Conservation (phyloP, 495 filamentous ascomycete species). For the Beverwykella pulmonaria region DNA sequence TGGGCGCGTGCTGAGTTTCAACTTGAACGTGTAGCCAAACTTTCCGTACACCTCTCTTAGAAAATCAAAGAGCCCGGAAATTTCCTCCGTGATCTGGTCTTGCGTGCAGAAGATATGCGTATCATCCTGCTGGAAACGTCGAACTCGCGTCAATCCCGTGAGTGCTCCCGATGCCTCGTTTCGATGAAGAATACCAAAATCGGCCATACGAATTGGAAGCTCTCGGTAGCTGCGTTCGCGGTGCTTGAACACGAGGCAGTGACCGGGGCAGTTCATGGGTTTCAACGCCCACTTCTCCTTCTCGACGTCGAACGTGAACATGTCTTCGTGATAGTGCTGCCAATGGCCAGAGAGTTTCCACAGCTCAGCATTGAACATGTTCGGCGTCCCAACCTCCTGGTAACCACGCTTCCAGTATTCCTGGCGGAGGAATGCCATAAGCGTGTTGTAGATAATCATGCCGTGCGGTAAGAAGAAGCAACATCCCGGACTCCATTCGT, state of each 20-base stretch:
- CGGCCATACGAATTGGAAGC: conserved; percentile 84
- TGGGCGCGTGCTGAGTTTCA: conserved; percentile 92
- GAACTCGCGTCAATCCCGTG: conserved; percentile 84
- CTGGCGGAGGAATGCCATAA: conserved; percentile 75
- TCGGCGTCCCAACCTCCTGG: conserved; percentile 92
- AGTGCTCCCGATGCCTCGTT: conserved; percentile 94
- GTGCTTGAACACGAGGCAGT: conserved; percentile 76
- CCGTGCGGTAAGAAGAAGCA: conserved; percentile 93
- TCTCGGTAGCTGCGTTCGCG: conserved; percentile 83
- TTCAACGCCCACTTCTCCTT: conserved; percentile 87
- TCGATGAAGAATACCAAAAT: conserved; percentile 92
- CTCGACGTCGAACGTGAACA: conserved; percentile 91
- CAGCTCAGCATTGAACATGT: conserved; percentile 87
- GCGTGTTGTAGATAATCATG: conserved; percentile 84
- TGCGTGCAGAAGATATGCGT: conserved; percentile 88
- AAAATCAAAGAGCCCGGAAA: conserved; percentile 87
- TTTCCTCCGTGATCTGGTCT: conserved; percentile 78
- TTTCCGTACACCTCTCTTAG: conserved; percentile 80
- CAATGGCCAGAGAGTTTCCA: conserved; percentile 97
- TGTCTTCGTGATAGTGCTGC: conserved; percentile 94
- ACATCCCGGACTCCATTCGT: conserved; percentile 88
- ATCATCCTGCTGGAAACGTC: conserved; percentile 94
- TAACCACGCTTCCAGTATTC: conserved; percentile 95
- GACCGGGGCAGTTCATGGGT: conserved; percentile 98
- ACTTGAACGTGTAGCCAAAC: conserved; percentile 92